Conservation (phyloP, 169 alveolate genomes). For the Babesia sp. region DNA sequence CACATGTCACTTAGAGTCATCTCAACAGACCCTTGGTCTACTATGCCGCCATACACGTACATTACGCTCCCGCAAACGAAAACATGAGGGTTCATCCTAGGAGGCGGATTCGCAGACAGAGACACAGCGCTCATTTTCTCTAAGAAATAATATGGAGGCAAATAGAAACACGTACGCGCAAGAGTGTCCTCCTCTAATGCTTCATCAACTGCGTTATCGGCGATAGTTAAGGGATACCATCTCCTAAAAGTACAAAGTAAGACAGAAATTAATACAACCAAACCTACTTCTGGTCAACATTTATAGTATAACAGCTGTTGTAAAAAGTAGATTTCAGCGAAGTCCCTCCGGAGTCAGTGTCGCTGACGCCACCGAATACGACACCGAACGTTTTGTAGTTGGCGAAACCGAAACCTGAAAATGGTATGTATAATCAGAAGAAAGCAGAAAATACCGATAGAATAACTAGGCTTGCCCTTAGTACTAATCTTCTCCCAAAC, state of each 20-base stretch:
- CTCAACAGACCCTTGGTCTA: constrained; percentile 51
- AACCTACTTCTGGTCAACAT: constrained; percentile 70
- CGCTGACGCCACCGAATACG: constrained; percentile 88
- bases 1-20: constrained; percentile 61
- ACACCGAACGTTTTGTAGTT: constrained; percentile 73
- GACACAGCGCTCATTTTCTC: constrained; percentile 32
- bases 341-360: constrained; percentile 77
- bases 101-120: constrained; percentile 27
- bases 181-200: constrained; percentile 1
- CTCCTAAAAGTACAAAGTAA: constrained; percentile 53
- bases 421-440: no score
- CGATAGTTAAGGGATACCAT: constrained; percentile 64
- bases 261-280: constrained; percentile 26
- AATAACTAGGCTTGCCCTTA: constrained; percentile 68
- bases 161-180: constrained; percentile 6
- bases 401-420: constrained; percentile 63
- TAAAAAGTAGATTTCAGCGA: constrained; percentile 57
- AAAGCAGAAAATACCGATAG: constrained; percentile 62
- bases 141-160: background rate
- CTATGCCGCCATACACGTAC: constrained; percentile 59
- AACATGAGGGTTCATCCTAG: constrained; percentile 51
- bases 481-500: constrained; percentile 69
- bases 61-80: constrained; percentile 53
- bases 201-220: constrained; percentile 19
- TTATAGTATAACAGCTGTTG: constrained; percentile 46